phyloP scores from a whole-genome alignment of 331 rosid genomes.

The Acacia pycnantha region DNA sequence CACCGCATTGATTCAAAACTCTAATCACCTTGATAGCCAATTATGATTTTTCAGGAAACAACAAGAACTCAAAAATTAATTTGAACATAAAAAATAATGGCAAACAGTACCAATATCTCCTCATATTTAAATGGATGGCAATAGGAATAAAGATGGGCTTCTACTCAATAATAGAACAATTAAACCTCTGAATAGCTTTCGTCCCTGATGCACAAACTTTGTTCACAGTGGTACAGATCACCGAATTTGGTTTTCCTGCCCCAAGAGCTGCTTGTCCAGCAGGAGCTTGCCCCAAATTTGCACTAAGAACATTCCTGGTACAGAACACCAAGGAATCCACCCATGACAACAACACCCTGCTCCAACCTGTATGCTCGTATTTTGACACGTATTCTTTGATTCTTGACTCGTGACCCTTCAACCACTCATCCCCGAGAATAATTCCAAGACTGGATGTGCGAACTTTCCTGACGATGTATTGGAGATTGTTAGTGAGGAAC shows the following conservation, averaged over 20 bases:
- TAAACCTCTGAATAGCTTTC: no score
- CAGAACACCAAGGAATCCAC: no score
- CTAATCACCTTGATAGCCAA: no score
- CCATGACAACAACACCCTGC: constrained; percentile 49
- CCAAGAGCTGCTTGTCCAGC: constrained; percentile 99
- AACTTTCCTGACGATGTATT: constrained; percentile 63
- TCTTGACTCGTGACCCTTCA: constrained; percentile 54
- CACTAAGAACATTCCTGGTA: constrained; percentile 96
- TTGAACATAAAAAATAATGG: no score
- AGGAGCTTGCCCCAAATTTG: constrained; percentile 99
- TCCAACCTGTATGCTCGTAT: constrained; percentile 65
- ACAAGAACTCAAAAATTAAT: no score
- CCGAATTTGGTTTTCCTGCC: constrained; percentile 89
- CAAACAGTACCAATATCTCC: no score
- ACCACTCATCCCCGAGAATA: constrained; percentile 64
- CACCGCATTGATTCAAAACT: no score
- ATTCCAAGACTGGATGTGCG: constrained; percentile 50
- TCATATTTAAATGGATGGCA: no score
- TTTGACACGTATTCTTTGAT: constrained; percentile 54
- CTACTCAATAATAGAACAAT: no score
- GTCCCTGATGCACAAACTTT: constrained; percentile 99
- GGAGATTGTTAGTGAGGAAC: constrained; percentile 79
- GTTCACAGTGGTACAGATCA: constrained; percentile 82
- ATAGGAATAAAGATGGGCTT: no score
- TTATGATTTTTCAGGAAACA: no score